Conservation (phyloP, 1,139 yeast species). For the Pichia kudriavzevii region DNA sequence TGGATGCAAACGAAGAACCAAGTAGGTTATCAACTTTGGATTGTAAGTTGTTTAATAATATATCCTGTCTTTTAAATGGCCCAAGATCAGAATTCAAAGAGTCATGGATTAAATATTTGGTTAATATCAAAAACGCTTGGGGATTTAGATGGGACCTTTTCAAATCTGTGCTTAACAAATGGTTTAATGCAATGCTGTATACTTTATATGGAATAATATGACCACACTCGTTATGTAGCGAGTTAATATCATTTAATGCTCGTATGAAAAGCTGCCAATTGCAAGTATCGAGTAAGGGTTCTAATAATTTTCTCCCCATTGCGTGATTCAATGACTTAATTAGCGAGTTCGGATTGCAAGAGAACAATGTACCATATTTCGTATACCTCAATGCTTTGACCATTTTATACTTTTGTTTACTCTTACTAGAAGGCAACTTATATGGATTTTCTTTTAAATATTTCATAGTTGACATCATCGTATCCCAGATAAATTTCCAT, state of each 20-base stretch:
- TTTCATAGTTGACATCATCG: background rate
- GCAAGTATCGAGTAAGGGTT: background rate
- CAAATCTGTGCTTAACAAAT: slow-evolving; percentile 2
- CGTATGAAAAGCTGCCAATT: slow-evolving; percentile 13
- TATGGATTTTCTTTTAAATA: background rate
- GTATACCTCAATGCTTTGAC: too few relatives aligned
- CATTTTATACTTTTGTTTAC: too few relatives aligned
- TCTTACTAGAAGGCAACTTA: background rate
- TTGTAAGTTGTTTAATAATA: slow-evolving; percentile 8
- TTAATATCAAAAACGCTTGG: slow-evolving; percentile 1
- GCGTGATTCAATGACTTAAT: background rate
- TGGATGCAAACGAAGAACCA: background rate
- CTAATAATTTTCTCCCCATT: background rate
- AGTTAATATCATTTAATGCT: slow-evolving; percentile 5
- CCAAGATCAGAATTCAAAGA: slow-evolving; percentile 4
- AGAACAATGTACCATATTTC: too few relatives aligned
- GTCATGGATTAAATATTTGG: slow-evolving; percentile 6
- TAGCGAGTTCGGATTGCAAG: background rate
- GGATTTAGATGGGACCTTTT: slow-evolving; percentile 2
- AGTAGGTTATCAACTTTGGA: slow-evolving; percentile 3
- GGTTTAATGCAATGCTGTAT: slow-evolving; percentile 2
- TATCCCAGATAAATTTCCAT: slow-evolving; percentile 8
- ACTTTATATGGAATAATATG: slow-evolving; percentile 1
- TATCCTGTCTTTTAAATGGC: slow-evolving; percentile 6
- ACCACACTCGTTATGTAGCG: background rate